Conservation (phyloP, 306 rosid species). For the Bauhinia variegata region DNA sequence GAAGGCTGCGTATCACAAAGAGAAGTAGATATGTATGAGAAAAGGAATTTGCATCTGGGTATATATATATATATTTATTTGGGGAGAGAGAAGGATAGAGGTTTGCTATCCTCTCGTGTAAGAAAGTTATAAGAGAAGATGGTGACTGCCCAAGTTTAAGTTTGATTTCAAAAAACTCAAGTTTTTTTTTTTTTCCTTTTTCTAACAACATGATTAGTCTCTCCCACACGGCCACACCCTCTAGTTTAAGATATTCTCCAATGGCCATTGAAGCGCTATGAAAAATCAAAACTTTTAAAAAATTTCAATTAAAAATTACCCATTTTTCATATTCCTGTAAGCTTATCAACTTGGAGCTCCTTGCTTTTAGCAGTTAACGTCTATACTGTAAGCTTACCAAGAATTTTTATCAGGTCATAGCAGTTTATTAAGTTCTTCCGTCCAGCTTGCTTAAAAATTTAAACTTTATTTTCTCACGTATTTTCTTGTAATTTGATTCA, state of each 20-base stretch:
- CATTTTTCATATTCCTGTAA: neutral
- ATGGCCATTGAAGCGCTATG: slow-evolving; percentile 14
- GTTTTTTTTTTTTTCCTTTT: neutral
- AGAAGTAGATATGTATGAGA: slow-evolving; percentile 46
- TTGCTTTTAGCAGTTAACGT: neutral
- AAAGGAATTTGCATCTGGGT: slow-evolving; percentile 48
- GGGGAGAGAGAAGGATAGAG: slow-evolving; percentile 40
- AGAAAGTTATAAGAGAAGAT: slow-evolving; percentile 53
- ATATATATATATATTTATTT: slow-evolving; percentile 11
- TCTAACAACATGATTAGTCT: neutral
- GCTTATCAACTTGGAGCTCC: slow-evolving; percentile 4
- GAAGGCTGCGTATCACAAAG: slow-evolving; percentile 55
- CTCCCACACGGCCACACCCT: neutral
- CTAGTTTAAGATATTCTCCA: slow-evolving; percentile 1
- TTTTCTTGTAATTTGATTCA: no score
- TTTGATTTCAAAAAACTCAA: slow-evolving; percentile 19
- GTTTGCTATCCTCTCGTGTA: slow-evolving; percentile 52
- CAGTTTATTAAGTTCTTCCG: neutral
- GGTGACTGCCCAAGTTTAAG: slow-evolving; percentile 46
- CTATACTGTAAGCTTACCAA: neutral
- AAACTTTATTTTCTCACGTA: no score
- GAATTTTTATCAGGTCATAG: neutral
- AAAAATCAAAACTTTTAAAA: slow-evolving; percentile 6
- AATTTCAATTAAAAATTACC: no score
- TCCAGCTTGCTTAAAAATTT: no score